Base-by-base conservation (phyloP, 441 rosid species). In the Capsella rubella region DNA sequence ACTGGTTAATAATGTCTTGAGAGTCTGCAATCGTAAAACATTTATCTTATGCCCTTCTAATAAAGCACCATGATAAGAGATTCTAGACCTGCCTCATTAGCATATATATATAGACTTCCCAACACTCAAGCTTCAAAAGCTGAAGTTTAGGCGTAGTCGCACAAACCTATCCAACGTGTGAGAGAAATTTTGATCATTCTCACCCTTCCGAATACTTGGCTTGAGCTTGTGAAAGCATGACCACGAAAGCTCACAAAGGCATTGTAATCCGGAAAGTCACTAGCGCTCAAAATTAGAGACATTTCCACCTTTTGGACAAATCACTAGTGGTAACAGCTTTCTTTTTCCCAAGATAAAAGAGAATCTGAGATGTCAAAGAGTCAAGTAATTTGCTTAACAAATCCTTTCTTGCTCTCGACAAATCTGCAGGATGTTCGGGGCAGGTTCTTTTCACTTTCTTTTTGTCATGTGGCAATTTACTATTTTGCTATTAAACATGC, bases 261-360 rank as follows among this genome's bases (percentile, higher is more conserved):
- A 18, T 5, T 16, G 53, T 74, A 11, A 57, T 74, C 9, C 37
- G 72, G 59, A 28, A 74, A 47, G 9, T 74, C 28, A 29, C 6
- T 1, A 16, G 51, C 2, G 15, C 16, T 39, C 27, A 74, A 29
- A 50, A 27, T 27, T 59, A 57, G 0, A 74, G 2, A 6, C 6
- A 27, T 58, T 14, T 67, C 67, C 73, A 74, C 9, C 78, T 42
- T 0, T 55, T 50, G 54, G 73, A 66, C 50, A 67, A 14, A 49
- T 28, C 47, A 16, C 52, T 11, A 5, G 66, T 65, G 5, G 11
- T 15, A 8, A 56, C 67, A 57, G 7, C 2, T 0, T 65, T 46
- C 18, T 65, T 66, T 16, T 52, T 56, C n/a, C 66, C 52, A 14
- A 73, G 51, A 37, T 27, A 12, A 4, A 14, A 27, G 25, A 74